These are phyloP conservation scores for Eucalyptus sp. DNA, from an alignment of 345 rosid species.

Conservation along the genomic window DNA sequence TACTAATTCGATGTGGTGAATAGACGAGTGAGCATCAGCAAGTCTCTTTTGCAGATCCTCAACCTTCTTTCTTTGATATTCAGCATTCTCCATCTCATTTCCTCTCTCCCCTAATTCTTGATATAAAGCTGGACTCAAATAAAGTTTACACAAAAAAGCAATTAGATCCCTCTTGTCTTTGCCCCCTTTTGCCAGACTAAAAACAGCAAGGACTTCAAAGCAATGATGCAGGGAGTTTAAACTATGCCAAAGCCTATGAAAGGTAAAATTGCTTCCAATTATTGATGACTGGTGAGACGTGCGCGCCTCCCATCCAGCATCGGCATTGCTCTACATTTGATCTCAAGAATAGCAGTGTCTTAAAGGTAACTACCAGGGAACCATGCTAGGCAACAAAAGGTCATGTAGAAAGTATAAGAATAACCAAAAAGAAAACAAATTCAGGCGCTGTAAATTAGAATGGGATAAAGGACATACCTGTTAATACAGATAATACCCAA, in stretches of 20 bases:
- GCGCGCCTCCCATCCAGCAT: not conserved
- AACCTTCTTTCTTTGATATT: slow-evolving; percentile 48
- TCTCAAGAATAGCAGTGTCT: not conserved
- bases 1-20: slow-evolving; percentile 82
- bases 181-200: not conserved
- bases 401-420: not conserved
- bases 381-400: not conserved
- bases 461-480: slow-evolving; percentile 32
- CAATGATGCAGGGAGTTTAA: not conserved
- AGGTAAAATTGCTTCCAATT: not conserved
- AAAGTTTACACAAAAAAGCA: not conserved
- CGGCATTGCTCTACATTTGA: not conserved
- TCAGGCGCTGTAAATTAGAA: not conserved
- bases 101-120: slow-evolving; percentile 73
- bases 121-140: slow-evolving; percentile 36
- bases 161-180: not conserved
- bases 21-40: slow-evolving; percentile 83
- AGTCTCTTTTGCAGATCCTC: slow-evolving; percentile 80
- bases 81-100: slow-evolving; percentile 90
- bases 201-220: not conserved
- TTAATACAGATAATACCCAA: slow-evolving; percentile 83
- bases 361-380: not conserved
- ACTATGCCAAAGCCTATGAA: not conserved
- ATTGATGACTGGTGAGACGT: not conserved
- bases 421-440: not conserved